phyloP scores from a whole-genome alignment of 495 filamentous ascomycete species.

The Aspergillus olivimuriae region DNA sequence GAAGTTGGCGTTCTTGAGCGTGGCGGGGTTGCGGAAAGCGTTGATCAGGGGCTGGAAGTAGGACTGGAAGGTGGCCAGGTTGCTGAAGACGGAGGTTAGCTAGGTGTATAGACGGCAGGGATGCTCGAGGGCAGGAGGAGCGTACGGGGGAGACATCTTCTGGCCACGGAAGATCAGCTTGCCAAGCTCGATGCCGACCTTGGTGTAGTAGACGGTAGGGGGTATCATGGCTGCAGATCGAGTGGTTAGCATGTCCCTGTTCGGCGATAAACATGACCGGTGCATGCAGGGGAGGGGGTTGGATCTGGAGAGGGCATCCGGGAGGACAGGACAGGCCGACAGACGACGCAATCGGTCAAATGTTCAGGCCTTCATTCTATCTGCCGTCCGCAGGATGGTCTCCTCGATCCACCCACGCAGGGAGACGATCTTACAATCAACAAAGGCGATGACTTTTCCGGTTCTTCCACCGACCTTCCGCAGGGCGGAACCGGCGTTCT shows the following conservation, averaged over 20 bases:
- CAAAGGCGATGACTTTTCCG: slow-evolving; percentile 68
- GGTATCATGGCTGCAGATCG: slow-evolving; percentile 67
- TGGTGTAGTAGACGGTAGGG: slow-evolving; percentile 80
- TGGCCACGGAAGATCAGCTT: slow-evolving; percentile 84
- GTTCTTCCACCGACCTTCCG: slow-evolving; percentile 79
- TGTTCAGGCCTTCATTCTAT: too few relatives aligned
- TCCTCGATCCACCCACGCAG: too few relatives aligned
- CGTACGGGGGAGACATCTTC: slow-evolving; percentile 93
- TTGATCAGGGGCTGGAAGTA: slow-evolving; percentile 75
- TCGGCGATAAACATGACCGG: background rate
- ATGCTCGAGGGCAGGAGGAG: slow-evolving; percentile 10
- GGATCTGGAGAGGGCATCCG: slow-evolving; percentile 19
- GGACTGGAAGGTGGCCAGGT: slow-evolving; percentile 72
- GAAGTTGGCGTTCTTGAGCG: slow-evolving; percentile 37
- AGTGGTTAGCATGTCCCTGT: slow-evolving; percentile 22
- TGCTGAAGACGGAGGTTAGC: slow-evolving; percentile 34
- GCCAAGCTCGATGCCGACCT: slow-evolving; percentile 77
- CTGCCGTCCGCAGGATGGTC: too few relatives aligned
- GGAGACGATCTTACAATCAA: slow-evolving; percentile 69
- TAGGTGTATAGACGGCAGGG: background rate
- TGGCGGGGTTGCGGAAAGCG: slow-evolving; percentile 58
- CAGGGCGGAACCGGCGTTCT: slow-evolving; percentile 56
- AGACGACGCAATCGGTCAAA: background rate
- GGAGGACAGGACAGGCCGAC: slow-evolving; percentile 8
- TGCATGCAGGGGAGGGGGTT: background rate